Evolutionary conservation across 2,329 filamentous ascomycete species (phyloP), one percentile per base, ranked within the genome.

Genomic region (Penicillium hesseltinei): DNA sequence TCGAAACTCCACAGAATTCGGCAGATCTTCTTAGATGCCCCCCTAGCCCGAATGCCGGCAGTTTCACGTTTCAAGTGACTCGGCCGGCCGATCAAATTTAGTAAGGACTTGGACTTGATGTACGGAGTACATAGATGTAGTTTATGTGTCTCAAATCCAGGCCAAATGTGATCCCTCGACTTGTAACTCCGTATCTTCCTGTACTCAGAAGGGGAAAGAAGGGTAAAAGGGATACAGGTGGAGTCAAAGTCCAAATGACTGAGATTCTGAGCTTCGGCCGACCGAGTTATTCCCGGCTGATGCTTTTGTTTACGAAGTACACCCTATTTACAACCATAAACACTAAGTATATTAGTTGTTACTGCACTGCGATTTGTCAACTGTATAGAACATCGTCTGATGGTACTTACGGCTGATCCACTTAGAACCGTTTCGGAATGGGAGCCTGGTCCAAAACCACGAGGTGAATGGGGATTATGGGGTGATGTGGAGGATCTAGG

Each of bases 281-380:
- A 21, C 54, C 54, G 54, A 46, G 49, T 35, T 42, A 35, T 42
- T 5, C 35, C 48, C 54, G 54, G 33, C n/a, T 36, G 25, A 36
- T 15, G 6, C 7, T 36, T 35, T 7, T 15, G 5, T 35, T 35
- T 35, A 17, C 13, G 33, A 6, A 6, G 11, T 35, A 17, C 29
- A 5, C 4, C 4, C 13, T 33, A 33, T 33, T 33, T 23, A 23
- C 23, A 23, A 23, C 23, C 23, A 23, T 23, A 23, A 23, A 23
- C 23, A 23, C 23, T 5, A 27, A 27, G 29, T 31, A 31, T 2
- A 36, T 36, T 36, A 9, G 35, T 36, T 40, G 21, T 40, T 40
- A 21, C 19, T 36, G 7, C 15, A 9, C 11, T 21, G 10, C 19
- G 13, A 42, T 42, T 42, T 15, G 39, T 42, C 35, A 10, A n/a